Conservation (phyloP, 1,284 basidiomycete species). For the Cystobasidium sp. region DNA sequence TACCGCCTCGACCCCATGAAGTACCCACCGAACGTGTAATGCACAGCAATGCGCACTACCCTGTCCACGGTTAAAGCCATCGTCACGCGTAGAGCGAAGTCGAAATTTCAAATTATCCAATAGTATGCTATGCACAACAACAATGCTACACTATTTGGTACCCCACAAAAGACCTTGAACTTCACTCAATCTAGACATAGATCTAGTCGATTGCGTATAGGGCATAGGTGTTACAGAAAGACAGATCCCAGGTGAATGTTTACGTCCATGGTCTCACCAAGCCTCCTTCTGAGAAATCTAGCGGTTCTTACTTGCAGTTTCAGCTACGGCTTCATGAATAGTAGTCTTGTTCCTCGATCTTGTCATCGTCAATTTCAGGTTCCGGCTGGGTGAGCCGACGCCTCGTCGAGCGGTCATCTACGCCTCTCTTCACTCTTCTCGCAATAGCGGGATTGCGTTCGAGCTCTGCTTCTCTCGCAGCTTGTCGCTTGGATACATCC, state of each 20-base stretch:
- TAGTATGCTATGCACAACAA: no score
- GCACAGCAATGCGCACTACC: no score
- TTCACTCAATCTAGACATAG: no score
- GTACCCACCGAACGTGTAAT: conserved; percentile 11
- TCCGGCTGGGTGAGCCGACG: neutral
- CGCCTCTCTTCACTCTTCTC: conserved; percentile 5
- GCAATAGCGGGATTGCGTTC: conserved; percentile 19
- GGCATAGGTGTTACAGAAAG: no score
- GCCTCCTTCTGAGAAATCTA: no score
- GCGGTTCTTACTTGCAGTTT: neutral
- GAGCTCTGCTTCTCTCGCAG: conserved; percentile 14
- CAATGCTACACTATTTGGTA: no score
- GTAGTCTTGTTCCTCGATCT: neutral
- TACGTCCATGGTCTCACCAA: no score
- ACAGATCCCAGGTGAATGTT: no score
- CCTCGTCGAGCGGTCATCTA: neutral
- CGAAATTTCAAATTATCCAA: no score
- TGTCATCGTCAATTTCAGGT: conserved; percentile 1
- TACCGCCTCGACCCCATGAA: conserved; percentile 40
- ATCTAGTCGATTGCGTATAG: no score
- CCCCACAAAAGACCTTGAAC: no score
- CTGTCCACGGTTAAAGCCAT: neutral
- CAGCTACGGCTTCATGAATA: neutral
- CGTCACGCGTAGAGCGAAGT: no score
- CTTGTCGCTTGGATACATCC: conserved; percentile 9